A percentile compares a stretch with the other conserved stretches of the same genome.
Conservation (phyloP, 1,284 basidiomycete species). For the Leccinum insolens region DNA sequence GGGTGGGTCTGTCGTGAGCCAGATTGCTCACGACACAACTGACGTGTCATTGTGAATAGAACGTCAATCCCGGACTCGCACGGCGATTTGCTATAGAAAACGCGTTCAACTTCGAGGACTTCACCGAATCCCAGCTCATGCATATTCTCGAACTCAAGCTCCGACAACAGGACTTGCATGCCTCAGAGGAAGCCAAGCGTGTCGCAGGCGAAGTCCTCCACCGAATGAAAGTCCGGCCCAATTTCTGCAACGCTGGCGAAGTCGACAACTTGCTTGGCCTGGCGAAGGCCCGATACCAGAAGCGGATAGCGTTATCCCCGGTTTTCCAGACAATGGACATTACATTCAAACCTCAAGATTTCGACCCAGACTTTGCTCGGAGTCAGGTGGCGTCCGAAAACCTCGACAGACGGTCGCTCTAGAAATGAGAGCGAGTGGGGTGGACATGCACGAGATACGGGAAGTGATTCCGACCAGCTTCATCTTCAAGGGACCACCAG, state of each 20-base stretch:
- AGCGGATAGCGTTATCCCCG: neutral
- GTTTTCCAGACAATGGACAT: neutral
- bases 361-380: neutral
- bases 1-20: neutral
- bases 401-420: neutral
- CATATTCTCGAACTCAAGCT: neutral
- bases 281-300: neutral
- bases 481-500: no score
- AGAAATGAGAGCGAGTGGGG: no score
- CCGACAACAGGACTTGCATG: neutral
- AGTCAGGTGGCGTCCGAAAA: neutral
- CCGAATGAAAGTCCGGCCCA: neutral
- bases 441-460: no score
- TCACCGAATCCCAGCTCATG: neutral
- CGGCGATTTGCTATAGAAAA: slow-evolving; percentile 1
- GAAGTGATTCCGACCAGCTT: no score
- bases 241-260: neutral
- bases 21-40: neutral
- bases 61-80: slow-evolving; percentile 1
- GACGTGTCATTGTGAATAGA: neutral
- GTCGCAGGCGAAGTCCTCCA: neutral
- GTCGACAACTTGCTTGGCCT: neutral
- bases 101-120: slow-evolving; percentile 1
- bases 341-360: neutral
- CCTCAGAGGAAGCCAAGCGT: neutral